Base-by-base conservation (phyloP, 306 rosid genomes). In the Medicago ruthenica region DNA sequence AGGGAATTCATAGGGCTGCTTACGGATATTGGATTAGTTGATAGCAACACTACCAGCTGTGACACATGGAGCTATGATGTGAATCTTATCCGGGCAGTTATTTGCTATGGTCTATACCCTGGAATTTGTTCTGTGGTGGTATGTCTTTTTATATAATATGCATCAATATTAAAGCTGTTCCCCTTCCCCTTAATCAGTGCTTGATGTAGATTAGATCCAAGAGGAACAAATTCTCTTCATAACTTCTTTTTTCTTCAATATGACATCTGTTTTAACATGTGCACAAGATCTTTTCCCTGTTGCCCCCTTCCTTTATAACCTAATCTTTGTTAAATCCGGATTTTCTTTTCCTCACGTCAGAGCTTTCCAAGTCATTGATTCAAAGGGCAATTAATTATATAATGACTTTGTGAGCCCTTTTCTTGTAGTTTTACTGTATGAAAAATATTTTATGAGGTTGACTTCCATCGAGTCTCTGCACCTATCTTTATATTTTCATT, bases 41-140 rank as follows among this genome's bases (percentile, higher is more conserved):
- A 96, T 86, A 83, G 88, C 75, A 79, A 84, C 82, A 47, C 85
- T 60, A 67, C 85, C 76, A 74, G 75, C 87, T 79, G 86, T 82
- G 86, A 88, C 27, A 80, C 83, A 18, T 89, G 92, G 95, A 85
- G 92, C 81, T 76, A 80, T 73, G 95, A 95, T 79, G 86, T 85
- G 67, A 86, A 86, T 84, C 95, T 95, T 39, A 45, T 89, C 81
- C 88, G 89, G 24, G 93, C 96, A 74, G 83, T 92, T 80, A 87
- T 95, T 85, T 95, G 96, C 88, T 87, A 80, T 84, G 98, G 97
- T 59, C 89, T 92, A 22, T 92, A 90, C 89, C 98, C 97, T 77
- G 97, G 98, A 74, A 89, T 92, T 84, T 82, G 93, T 85, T 92
- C 98, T 83, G 82, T 92, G 83, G 89, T 92, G 96, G 99, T 96